Conservation (phyloP, 2,329 filamentous ascomycete species). For the Cercospora canescens region DNA sequence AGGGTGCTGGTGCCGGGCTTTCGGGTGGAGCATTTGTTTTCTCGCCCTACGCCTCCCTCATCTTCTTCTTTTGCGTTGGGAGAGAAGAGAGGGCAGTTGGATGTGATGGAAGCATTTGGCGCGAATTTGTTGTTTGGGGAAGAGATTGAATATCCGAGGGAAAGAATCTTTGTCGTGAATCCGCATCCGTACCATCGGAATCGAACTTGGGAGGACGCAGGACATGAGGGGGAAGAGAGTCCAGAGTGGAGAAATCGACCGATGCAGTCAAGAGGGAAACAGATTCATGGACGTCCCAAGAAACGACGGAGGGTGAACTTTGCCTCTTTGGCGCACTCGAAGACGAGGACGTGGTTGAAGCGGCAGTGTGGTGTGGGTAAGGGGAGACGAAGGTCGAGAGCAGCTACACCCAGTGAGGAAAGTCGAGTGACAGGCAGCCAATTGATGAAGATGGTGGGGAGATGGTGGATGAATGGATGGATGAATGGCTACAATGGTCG, state of each 20-base stretch:
- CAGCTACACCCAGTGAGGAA: too few species aligned
- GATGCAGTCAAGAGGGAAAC: background rate
- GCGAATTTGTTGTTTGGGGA: background rate
- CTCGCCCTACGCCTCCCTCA: background rate
- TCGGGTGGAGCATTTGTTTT: background rate
- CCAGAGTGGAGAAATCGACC: background rate
- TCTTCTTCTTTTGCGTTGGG: background rate
- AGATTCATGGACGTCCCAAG: background rate
- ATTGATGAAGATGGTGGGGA: too few species aligned
- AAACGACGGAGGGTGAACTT: conserved; percentile 2
- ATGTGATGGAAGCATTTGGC: background rate
- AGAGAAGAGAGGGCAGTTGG: background rate
- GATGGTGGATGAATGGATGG: background rate
- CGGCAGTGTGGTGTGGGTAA: background rate
- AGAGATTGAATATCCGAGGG: background rate
- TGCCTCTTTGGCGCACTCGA: conserved; percentile 1
- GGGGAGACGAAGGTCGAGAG: background rate
- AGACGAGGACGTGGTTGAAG: conserved; percentile 6
- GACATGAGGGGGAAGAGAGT: background rate
- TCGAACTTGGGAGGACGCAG: conserved; percentile 6
- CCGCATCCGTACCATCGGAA: conserved; percentile 12
- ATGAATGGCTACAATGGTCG: background rate
- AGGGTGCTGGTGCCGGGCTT: background rate
- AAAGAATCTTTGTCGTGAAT: conserved; percentile 1
- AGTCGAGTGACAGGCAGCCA: too few species aligned